Base-by-base conservation (phyloP, 441 rosid genomes). In the Populus hybrid region DNA sequence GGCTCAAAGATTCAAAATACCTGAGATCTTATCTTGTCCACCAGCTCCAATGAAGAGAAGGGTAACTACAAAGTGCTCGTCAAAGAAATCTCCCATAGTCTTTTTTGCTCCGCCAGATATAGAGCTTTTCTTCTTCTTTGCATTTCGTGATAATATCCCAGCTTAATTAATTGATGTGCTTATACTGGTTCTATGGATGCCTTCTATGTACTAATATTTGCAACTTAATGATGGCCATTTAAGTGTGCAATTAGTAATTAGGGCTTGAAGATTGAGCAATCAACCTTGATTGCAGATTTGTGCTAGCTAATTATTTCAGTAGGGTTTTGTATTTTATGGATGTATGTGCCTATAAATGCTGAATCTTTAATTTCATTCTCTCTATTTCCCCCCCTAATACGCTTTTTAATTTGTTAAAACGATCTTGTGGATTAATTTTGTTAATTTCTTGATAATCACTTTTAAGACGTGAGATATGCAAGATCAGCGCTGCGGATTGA, bases 21-120 rank as follows among this genome's bases (percentile, higher is more conserved):
- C 86, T 0, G 59, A 85, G 77, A 33, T 11, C 6, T 61, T 84
- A 50, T 59, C 82, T 1, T 86, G 92, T 71, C 89, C 89, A 50
- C 84, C 86, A 56, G 89, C 90, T 81, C 90, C 92, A 7, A 77
- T 82, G 89, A 89, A 89, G 86, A 82, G 67, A 82, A 80, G 81
- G 81, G 79, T 61, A 21, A 26, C 75, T 69, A 77, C 77, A 68
- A 82, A 71, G 1, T 70, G 35, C 9, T 69, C 74, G 21, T 73
- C 70, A 3, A 79, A 59, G 24, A 78, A 18, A 53, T 77, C 89
- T 68, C 35, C 86, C 0, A 21, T 75, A 6, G 64, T 82, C 2
- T 86, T 80, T 68, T 87, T 85, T 63, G 73, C 78, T 33, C 63
- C 87, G 75, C 87, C 89, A 6, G 90, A 89, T 23, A 72, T 85